Conservation (phyloP, 805 yeast genomes). For the Suhomyces kilbournensis region DNA sequence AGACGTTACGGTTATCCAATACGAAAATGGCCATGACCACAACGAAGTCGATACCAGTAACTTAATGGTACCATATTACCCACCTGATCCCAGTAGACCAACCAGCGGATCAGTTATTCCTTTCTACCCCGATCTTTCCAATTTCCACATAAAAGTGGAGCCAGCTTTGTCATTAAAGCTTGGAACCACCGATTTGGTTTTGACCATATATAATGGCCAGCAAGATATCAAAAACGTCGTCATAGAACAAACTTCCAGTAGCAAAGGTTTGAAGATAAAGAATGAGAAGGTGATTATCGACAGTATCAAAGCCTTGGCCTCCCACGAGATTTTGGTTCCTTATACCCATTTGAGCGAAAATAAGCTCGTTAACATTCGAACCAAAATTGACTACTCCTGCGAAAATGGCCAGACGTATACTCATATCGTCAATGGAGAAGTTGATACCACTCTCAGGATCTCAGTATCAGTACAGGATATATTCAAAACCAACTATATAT, state of each 20-base stretch:
- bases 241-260: conserved; percentile 12
- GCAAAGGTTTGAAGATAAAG: conserved; percentile 15
- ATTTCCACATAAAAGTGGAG: conserved; percentile 26
- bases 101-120: neutral
- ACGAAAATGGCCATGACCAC: neutral
- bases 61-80: neutral
- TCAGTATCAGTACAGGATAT: conserved; percentile 82
- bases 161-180: conserved; percentile 25
- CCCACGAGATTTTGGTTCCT: neutral
- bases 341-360: conserved; percentile 23
- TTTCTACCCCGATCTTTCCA: conserved; percentile 16
- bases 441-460: conserved; percentile 56
- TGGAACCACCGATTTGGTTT: conserved; percentile 23
- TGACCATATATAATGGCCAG: conserved; percentile 26
- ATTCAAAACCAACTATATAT: conserved; percentile 54
- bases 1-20: conserved; percentile 7
- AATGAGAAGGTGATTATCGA: neutral
- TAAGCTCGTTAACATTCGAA: conserved; percentile 21
- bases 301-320: neutral
- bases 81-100: neutral
- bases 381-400: conserved; percentile 18
- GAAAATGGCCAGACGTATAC: conserved; percentile 17
- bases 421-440: conserved; percentile 24
- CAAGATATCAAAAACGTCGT: conserved; percentile 29
- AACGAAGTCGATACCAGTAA: neutral